Percentiles rank a stretch among this genome's conserved stretches.
phyloP scores from a whole-genome alignment of 1,284 basidiomycete species.

The Anthracocystis walkeri region DNA sequence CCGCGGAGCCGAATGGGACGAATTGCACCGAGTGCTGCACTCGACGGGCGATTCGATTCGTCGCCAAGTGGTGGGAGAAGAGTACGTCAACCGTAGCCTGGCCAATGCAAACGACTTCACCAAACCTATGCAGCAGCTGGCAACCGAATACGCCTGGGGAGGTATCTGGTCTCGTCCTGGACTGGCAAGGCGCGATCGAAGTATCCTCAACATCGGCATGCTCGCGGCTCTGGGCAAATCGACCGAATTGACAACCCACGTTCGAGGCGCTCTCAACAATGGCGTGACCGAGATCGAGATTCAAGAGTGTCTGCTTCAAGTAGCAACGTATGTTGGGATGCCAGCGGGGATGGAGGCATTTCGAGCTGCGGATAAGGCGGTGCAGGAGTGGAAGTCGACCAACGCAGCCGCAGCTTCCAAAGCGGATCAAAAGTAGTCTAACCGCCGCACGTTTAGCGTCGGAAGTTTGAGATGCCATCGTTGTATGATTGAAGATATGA shows the following conservation, averaged over 20 bases:
- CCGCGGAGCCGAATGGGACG: slow-evolving; percentile 21
- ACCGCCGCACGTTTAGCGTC: neutral
- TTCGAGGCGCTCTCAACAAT: slow-evolving; percentile 51
- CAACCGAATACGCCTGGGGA: slow-evolving; percentile 45
- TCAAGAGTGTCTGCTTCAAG: slow-evolving; percentile 44
- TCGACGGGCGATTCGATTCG: slow-evolving; percentile 29
- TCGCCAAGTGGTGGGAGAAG: slow-evolving; percentile 35
- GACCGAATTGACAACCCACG: slow-evolving; percentile 42
- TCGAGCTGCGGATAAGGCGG: slow-evolving; percentile 43
- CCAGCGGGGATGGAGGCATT: slow-evolving; percentile 48
- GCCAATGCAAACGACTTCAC: slow-evolving; percentile 28
- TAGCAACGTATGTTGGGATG: slow-evolving; percentile 46
- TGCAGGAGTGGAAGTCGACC: slow-evolving; percentile 45
- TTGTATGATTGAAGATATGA: neutral
- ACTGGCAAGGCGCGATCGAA: slow-evolving; percentile 37
- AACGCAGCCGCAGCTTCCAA: slow-evolving; percentile 1
- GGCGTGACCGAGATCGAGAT: slow-evolving; percentile 42
- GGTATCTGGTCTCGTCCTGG: slow-evolving; percentile 40
- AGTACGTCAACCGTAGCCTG: slow-evolving; percentile 38
- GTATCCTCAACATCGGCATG: slow-evolving; percentile 48
- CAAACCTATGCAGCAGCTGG: slow-evolving; percentile 39
- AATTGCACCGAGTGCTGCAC: slow-evolving; percentile 22
- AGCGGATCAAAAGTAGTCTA: slow-evolving; percentile 2
- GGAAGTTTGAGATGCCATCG: neutral
- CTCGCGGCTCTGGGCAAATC: slow-evolving; percentile 33